Percentiles rank a stretch among this genome's conserved stretches.
Conservation (phyloP, 2,329 filamentous ascomycete genomes). For the Dothideomycetidae sp. region DNA sequence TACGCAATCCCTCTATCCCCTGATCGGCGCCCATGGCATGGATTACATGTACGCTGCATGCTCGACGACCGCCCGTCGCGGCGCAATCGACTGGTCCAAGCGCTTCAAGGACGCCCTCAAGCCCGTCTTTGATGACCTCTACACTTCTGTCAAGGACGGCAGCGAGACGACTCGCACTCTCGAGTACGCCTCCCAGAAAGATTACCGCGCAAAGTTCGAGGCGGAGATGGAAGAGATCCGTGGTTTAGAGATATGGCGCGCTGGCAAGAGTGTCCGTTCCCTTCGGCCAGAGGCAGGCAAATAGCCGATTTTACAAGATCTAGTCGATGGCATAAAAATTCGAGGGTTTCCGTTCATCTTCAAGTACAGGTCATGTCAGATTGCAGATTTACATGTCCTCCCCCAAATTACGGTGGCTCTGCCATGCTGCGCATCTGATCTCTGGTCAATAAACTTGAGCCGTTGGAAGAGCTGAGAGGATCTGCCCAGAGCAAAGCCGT, state of each 20-base stretch:
- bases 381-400: no score
- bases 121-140: conserved; percentile 96
- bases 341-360: no score
- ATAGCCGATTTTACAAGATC: no score
- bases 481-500: no score
- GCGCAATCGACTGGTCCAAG: conserved; percentile 96
- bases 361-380: no score
- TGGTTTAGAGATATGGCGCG: conserved; percentile 95
- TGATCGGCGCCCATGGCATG: conserved; percentile 97
- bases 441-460: no score
- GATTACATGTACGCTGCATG: conserved; percentile 99
- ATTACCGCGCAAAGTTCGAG: conserved; percentile 97
- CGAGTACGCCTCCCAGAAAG: conserved; percentile 88
- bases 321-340: no score
- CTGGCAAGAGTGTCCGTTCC: conserved; percentile 82
- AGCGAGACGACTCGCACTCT: conserved; percentile 91
- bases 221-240: conserved; percentile 98
- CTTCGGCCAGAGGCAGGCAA: conserved; percentile 26
- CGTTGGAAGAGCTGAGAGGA: no score
- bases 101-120: conserved; percentile 97
- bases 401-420: no score
- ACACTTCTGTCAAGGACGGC: conserved; percentile 82
- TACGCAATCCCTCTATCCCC: conserved; percentile 91
- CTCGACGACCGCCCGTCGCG: conserved; percentile 95
- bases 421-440: no score